Conservation (phyloP, 2,329 filamentous ascomycete genomes). For the Fusarium sp. region DNA sequence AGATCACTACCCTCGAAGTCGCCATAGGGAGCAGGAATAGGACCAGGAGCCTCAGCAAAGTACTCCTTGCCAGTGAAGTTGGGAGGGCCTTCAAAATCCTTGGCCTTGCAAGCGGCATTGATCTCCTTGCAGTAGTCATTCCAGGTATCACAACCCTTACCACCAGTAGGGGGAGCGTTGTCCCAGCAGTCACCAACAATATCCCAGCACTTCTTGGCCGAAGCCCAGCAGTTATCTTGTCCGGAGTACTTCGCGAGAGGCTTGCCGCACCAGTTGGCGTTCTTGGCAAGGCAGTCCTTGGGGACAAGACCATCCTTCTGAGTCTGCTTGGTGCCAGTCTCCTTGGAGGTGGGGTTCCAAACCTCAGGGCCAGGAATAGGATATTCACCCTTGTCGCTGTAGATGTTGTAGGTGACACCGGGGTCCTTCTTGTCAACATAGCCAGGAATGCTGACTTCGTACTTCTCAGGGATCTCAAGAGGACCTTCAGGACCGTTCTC, state of each 20-base stretch:
- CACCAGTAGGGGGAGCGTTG: constrained; percentile 68
- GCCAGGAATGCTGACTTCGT: constrained; percentile 74
- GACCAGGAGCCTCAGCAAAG: constrained; percentile 47
- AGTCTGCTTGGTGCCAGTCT: constrained; percentile 32
- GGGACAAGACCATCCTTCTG: constrained; percentile 64
- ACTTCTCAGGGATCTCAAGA: constrained; percentile 59
- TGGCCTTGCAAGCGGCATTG: constrained; percentile 56
- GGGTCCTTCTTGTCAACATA: constrained; percentile 67
- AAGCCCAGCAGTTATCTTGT: constrained; percentile 70
- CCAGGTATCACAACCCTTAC: constrained; percentile 70
- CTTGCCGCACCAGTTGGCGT: constrained; percentile 78
- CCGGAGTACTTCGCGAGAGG: constrained; percentile 68
- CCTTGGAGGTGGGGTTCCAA: constrained; percentile 56
- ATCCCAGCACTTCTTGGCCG: constrained; percentile 66
- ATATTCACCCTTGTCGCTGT: constrained; percentile 58
- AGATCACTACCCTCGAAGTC: constrained; percentile 38
- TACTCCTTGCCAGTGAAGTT: constrained; percentile 53
- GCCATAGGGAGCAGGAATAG: constrained; percentile 50
- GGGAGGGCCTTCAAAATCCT: constrained; percentile 62
- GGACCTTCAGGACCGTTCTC: constrained; percentile 58
- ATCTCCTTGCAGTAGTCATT: constrained; percentile 69
- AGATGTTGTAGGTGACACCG: constrained; percentile 74
- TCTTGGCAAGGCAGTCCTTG: constrained; percentile 68
- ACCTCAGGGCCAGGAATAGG: constrained; percentile 67
- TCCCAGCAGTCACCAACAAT: constrained; percentile 72